Base-by-base conservation (phyloP, 352 stramenopile genomes). In the Achlya hypogyna region DNA sequence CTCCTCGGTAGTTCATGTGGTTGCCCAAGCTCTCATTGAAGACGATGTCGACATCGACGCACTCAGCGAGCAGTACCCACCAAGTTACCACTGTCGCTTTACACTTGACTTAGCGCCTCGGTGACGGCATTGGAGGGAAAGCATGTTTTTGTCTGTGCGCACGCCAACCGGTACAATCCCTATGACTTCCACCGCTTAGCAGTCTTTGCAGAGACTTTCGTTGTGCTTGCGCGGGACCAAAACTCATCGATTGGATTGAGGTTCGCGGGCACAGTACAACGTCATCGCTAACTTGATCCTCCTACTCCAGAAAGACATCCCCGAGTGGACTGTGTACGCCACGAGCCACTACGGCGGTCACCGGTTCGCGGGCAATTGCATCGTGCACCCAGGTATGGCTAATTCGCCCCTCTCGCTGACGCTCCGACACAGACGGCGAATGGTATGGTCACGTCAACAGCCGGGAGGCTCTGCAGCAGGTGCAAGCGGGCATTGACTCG, bases 381-480 rank as follows among this genome's bases (percentile, higher is more conserved):
- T 92, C 69, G 74, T 78, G 64, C 89, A 92, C 56, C 84, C 84
- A 25, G 81, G 75, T 67, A 60, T 23, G 3, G 10, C 9, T 29
- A 5, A 12, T 6, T 27, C 20, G 40, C 6, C 14, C 40, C 10
- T 49, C 28, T 8, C 35, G 23, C 51, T 10, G 29, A 51, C 6
- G 14, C 10, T 54, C 31, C 20, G 25, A 45, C 25, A 29, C 51
- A 67, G 60, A 67, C 22, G 81, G 84, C 25, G 78, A 92, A 60
- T 92, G 84, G 81, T 92, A 89, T 58, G 81, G 81, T 1, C 67
- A 88, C 1, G 53, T 92, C 1, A 92, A 92, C 59, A 69, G 77
- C 18, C 69, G 75, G 14, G 82, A 86, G 53, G 79, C 75, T 0
- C 69, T 75, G 31, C 51, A 51, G 0, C 74, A 89, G 38, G 42